Conservation (phyloP, 345 rosid species). For the Trapa bicornis region DNA sequence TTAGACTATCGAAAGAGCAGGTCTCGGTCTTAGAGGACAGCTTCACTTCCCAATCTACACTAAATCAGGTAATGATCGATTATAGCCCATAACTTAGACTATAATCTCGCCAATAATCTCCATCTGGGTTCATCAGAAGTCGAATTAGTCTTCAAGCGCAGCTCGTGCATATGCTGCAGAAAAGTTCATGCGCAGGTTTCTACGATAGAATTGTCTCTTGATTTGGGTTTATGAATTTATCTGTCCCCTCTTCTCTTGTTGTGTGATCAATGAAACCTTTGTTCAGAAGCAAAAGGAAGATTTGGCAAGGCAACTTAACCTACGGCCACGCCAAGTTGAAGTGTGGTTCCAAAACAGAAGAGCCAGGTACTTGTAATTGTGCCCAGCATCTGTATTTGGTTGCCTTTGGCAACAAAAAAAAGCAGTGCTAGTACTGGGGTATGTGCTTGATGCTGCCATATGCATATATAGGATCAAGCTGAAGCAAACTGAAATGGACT, state of each 20-base stretch:
- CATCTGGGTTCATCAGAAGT: too few relatives aligned
- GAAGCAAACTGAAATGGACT: slow-evolving; percentile 17
- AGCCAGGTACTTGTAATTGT: slow-evolving; percentile 7
- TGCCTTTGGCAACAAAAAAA: too few relatives aligned
- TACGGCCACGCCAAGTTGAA: slow-evolving; percentile 16
- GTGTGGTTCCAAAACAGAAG: slow-evolving; percentile 20
- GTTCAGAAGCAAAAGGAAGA: slow-evolving; percentile 14
- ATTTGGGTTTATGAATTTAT: too few relatives aligned
- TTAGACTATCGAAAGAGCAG: slow-evolving; percentile 13
- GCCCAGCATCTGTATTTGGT: too few relatives aligned
- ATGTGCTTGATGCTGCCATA: too few relatives aligned
- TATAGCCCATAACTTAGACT: background rate
- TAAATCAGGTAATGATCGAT: slow-evolving; percentile 6
- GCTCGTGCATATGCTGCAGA: too few relatives aligned
- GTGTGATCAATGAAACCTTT: background rate
- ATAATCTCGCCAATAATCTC: background rate
- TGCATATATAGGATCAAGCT: slow-evolving; percentile 10
- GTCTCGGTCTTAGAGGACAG: slow-evolving; percentile 8
- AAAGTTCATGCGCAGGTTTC: too few relatives aligned
- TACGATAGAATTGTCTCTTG: too few relatives aligned
- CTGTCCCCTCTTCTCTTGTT: background rate
- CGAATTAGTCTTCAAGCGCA: too few relatives aligned
- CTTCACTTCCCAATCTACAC: slow-evolving; percentile 11
- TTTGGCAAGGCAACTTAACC: slow-evolving; percentile 11
- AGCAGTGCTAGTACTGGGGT: too few relatives aligned